Evolutionary conservation across 2,329 filamentous ascomycete genomes (phyloP).

Genomic region (Aureobasidium namibiae): DNA sequence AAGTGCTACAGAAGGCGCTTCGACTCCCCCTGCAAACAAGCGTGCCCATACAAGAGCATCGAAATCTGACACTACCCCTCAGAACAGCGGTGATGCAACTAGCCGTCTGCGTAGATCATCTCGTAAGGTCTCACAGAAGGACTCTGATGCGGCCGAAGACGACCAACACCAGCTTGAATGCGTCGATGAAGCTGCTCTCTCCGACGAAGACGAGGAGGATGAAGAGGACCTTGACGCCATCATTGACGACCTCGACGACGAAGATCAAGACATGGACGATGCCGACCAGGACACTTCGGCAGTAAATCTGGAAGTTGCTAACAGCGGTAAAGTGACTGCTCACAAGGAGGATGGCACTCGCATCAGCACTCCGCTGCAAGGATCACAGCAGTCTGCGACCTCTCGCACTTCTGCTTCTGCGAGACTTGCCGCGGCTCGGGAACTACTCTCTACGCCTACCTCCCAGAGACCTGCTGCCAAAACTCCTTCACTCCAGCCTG

Average conservation of each 20-base stretch:
- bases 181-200: slow-evolving; percentile 80
- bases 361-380: slow-evolving; percentile 70
- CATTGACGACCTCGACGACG: slow-evolving; percentile 83
- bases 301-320: slow-evolving; percentile 83
- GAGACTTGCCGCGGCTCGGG: slow-evolving; percentile 25
- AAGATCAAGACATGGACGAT: slow-evolving; percentile 65
- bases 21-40: slow-evolving; percentile 5
- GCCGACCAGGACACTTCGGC: slow-evolving; percentile 71
- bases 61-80: slow-evolving; percentile 8
- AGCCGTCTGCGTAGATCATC: slow-evolving; percentile 25
- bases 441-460: slow-evolving; percentile 39
- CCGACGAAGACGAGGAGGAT: slow-evolving; percentile 45
- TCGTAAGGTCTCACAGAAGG: slow-evolving; percentile 23
- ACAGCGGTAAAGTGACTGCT: slow-evolving; percentile 80
- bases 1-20: slow-evolving; percentile 51
- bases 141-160: slow-evolving; percentile 48
- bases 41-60: slow-evolving; percentile 4
- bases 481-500: slow-evolving; percentile 69
- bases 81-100: slow-evolving; percentile 4
- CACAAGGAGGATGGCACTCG: slow-evolving; percentile 86
- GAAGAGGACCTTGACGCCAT: slow-evolving; percentile 68
- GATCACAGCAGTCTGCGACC: slow-evolving; percentile 27
- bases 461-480: slow-evolving; percentile 62
- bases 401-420: slow-evolving; percentile 24
- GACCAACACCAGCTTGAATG: slow-evolving; percentile 72